Evolutionary conservation across 2,329 filamentous ascomycete genomes (phyloP).

Genomic region (Aspergillus sp.): DNA sequence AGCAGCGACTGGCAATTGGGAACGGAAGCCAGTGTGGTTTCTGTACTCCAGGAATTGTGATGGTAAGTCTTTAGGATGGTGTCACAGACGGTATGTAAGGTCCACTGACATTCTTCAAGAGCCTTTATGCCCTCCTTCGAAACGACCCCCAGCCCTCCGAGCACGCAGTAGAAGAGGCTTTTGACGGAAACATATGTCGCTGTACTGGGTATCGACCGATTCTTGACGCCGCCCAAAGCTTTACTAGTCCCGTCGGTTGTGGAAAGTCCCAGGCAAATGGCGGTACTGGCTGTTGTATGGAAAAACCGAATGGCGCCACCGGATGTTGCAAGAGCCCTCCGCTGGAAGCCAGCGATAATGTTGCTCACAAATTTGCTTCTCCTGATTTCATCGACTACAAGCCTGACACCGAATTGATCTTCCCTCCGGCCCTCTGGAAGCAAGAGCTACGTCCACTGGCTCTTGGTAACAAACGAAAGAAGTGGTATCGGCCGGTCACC

Average conservation of each 20-base stretch:
- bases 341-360: slow-evolving; percentile 41
- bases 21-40: slow-evolving; percentile 96
- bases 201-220: slow-evolving; percentile 96
- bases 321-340: slow-evolving; percentile 68
- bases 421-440: slow-evolving; percentile 80
- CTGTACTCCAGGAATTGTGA: slow-evolving; percentile 96
- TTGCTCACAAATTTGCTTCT: slow-evolving; percentile 67
- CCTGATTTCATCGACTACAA: slow-evolving; percentile 94
- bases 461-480: slow-evolving; percentile 93
- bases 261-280: slow-evolving; percentile 58
- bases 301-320: slow-evolving; percentile 56
- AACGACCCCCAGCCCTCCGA: slow-evolving; percentile 78
- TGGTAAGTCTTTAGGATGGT: slow-evolving; percentile 51
- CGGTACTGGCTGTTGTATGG: slow-evolving; percentile 71
- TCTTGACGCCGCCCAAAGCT: slow-evolving; percentile 88
- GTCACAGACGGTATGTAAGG: background rate
- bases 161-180: slow-evolving; percentile 89
- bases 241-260: slow-evolving; percentile 57
- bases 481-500: slow-evolving; percentile 88
- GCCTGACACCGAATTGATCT: slow-evolving; percentile 91
- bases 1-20: slow-evolving; percentile 85
- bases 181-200: slow-evolving; percentile 92
- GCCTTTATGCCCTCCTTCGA: slow-evolving; percentile 85
- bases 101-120: slow-evolving; percentile 49
- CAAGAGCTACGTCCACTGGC: slow-evolving; percentile 78